A percentile compares a stretch with the other conserved stretches of the same genome.
phyloP scores from a whole-genome alignment of 75 land plant species.

The Picea glauca region DNA sequence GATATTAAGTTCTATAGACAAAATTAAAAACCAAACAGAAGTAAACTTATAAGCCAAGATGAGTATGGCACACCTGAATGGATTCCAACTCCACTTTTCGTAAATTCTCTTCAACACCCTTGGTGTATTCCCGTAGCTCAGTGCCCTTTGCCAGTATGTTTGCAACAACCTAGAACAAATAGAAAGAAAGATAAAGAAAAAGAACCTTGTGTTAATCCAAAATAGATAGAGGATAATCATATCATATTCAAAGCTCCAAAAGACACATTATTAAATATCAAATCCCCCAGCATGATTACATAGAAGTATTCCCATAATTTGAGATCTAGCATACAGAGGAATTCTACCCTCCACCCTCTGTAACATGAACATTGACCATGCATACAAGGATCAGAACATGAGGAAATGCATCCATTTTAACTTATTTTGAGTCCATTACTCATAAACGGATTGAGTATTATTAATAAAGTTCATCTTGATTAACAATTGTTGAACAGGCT shows the following conservation, averaged over 20 bases:
- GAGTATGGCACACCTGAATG: conserved; percentile 62
- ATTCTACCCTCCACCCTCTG: too few species aligned
- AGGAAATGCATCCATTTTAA: not conserved
- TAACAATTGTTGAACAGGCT: too few species aligned
- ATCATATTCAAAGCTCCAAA: not conserved
- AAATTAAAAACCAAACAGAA: too few species aligned
- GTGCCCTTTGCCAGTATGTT: conserved; percentile 88
- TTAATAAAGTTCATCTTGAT: not conserved
- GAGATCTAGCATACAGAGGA: not conserved
- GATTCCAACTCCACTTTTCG: conserved; percentile 93
- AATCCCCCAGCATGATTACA: not conserved
- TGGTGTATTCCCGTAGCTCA: conserved; percentile 78
- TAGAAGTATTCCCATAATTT: not conserved
- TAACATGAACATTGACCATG: too few species aligned
- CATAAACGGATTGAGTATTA: not conserved
- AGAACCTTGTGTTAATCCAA: not conserved
- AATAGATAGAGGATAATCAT: not conserved
- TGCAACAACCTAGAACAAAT: conserved; percentile 60
- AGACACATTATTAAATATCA: not conserved
- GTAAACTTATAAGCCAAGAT: not conserved
- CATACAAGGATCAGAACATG: not conserved
- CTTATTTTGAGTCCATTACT: not conserved
- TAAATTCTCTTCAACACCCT: conserved; percentile 91
- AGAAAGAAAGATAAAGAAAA: not conserved
- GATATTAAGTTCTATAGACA: too few species aligned